A percentile compares a stretch with the other conserved stretches of the same genome.
Evolutionary conservation across 2,329 filamentous ascomycete genomes (phyloP).

Genomic region (Aureobasidium sp.): DNA sequence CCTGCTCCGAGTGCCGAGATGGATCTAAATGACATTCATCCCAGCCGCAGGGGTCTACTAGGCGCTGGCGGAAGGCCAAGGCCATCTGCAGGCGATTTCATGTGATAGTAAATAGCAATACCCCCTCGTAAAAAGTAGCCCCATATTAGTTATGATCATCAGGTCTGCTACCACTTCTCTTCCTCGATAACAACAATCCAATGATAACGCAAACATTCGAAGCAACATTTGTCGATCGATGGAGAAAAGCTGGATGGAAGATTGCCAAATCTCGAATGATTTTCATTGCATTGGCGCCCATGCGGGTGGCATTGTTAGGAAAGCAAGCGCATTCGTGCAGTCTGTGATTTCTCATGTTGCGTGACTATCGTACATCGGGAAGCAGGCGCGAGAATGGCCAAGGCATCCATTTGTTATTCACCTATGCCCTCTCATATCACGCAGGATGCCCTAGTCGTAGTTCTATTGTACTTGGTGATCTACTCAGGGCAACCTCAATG

Average conservation of each 20-base stretch:
- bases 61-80: constrained; percentile 26
- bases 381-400: neutral
- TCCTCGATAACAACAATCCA: neutral
- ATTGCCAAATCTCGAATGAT: constrained; percentile 11
- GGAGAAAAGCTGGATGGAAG: neutral
- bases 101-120: constrained; percentile 19
- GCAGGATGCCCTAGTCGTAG: neutral
- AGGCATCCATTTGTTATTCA: too few relatives aligned
- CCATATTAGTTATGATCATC: neutral
- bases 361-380: constrained; percentile 3
- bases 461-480: neutral
- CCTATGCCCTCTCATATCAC: too few relatives aligned
- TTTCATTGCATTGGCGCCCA: constrained; percentile 14
- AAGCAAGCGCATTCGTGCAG: constrained; percentile 10
- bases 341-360: constrained; percentile 6
- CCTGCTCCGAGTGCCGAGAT: constrained; percentile 21
- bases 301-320: neutral
- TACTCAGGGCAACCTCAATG: neutral
- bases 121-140: constrained; percentile 3
- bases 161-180: neutral
- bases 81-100: constrained; percentile 20
- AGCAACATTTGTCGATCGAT: neutral
- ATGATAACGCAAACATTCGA: neutral
- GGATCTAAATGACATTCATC: constrained; percentile 39
- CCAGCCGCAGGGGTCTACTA: constrained; percentile 37